Conservation (phyloP, 805 yeast species). For the Candida maris region DNA sequence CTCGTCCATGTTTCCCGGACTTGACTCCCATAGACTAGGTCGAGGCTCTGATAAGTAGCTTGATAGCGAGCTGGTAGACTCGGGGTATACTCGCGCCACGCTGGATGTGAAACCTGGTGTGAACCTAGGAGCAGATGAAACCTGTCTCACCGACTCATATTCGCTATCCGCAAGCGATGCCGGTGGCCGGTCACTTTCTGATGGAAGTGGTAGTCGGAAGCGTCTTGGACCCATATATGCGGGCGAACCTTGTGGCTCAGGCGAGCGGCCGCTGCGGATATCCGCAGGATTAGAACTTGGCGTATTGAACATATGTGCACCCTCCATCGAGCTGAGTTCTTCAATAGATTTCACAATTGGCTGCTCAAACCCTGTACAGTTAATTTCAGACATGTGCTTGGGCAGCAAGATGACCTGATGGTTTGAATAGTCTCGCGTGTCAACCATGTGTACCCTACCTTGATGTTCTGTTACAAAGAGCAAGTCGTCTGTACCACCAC, state of each 20-base stretch:
- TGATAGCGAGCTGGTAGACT: background rate
- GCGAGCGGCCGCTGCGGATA: conserved; percentile 1
- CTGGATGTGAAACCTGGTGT: background rate
- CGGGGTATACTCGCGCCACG: background rate
- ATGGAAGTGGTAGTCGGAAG: conserved; percentile 1
- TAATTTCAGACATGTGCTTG: conserved; percentile 18
- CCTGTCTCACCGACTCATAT: too few species aligned
- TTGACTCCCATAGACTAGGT: background rate
- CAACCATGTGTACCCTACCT: conserved; percentile 82
- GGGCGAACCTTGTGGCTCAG: background rate
- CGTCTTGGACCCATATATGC: background rate
- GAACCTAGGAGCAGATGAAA: background rate
- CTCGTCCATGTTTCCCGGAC: background rate
- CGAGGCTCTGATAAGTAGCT: background rate
- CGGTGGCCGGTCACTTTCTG: background rate
- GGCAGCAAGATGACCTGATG: conserved; percentile 78
- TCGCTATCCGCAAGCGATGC: background rate
- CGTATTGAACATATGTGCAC: background rate
- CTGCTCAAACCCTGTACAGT: conserved; percentile 19
- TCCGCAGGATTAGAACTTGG: background rate
- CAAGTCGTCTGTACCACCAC: conserved; percentile 69
- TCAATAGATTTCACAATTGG: conserved; percentile 29
- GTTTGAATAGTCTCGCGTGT: conserved; percentile 65
- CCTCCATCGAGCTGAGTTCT: conserved; percentile 21
- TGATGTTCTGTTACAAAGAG: conserved; percentile 78